Base-by-base conservation (phyloP, 441 rosid species). In the Omphalea diandra region DNA sequence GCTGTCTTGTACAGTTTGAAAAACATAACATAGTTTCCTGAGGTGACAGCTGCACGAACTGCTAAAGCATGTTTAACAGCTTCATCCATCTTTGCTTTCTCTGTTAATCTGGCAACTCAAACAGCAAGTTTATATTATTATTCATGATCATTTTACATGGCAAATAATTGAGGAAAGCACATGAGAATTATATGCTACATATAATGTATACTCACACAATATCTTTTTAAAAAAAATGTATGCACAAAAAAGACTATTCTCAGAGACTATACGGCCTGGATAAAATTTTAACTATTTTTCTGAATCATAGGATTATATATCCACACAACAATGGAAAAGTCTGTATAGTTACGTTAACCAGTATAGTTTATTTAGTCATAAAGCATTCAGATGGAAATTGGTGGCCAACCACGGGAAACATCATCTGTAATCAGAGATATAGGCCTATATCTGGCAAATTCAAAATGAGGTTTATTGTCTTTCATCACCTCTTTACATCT, bases 41-140 rank as follows among this genome's bases (percentile, higher is more conserved):
- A 93, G 32, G 97, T 85, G 53, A 96, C 99, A 41, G 99, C 97
- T 71, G 90, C 86, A 74, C 97, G 94, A 81, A 96, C 98, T 61
- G 90, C 88, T 69, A 96, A 96, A 50, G 99, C 99, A 85, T 96
- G 99, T 82, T 85, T 88, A 67, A 96, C 94, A 69, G 93, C 96
- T 80, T 78, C 71, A 72, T 91, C 88, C 76, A 84, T 76, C 81
- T 88, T 93, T 38, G 90, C 87, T 77, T 84, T 88, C 47, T 77
- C 76, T 2, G 95, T 85, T 84, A 96, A 90, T 83, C 99, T 96
- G 83, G 50, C 20, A 69, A 80, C 52, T 49, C 85, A 67, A 69
- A 63, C 46, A 76, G 10, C 60, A 17, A 44, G 31, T 44, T 26
- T 2, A 58, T 20, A 43, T 54, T 11, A 65, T 22, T 18, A 59